phyloP scores from a whole-genome alignment of 2,329 filamentous ascomycete species.

The Neofusicoccum kwambonambiense region DNA sequence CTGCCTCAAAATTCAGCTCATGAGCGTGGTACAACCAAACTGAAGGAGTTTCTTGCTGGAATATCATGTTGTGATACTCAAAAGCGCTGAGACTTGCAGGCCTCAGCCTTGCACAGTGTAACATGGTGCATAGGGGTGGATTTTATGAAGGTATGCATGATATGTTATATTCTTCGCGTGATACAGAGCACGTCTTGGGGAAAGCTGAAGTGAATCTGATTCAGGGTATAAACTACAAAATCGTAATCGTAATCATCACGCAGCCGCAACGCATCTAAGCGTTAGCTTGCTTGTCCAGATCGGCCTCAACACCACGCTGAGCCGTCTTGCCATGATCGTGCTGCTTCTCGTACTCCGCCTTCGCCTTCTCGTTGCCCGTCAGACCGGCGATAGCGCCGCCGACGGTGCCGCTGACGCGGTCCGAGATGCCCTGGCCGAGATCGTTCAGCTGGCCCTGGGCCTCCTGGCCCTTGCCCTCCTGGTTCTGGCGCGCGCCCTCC shows the following conservation, averaged over 20 bases:
- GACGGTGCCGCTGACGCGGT: slow-evolving; percentile 64
- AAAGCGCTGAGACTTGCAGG: too few relatives aligned
- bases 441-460: slow-evolving; percentile 79
- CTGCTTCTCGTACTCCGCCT: slow-evolving; percentile 64
- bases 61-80: too few relatives aligned
- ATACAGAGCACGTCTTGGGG: too few relatives aligned
- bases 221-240: slow-evolving; percentile 1
- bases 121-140: too few relatives aligned
- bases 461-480: slow-evolving; percentile 76
- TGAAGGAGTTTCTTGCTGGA: too few relatives aligned
- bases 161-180: too few relatives aligned
- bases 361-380: slow-evolving; percentile 66
- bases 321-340: slow-evolving; percentile 82
- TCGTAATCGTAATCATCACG: not conserved
- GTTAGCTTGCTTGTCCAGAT: slow-evolving; percentile 71
- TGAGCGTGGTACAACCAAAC: too few relatives aligned
- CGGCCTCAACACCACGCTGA: slow-evolving; percentile 78
- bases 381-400: slow-evolving; percentile 70
- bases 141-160: not conserved
- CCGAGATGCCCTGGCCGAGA: slow-evolving; percentile 60
- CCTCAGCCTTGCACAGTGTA: too few relatives aligned
- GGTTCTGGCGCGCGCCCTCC: slow-evolving; percentile 74
- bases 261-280: not conserved
- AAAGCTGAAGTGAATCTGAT: not conserved
- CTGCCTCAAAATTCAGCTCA: too few relatives aligned